Conservation (phyloP, 768 basidiomycete genomes). For the Boletus subcaerulescens region DNA sequence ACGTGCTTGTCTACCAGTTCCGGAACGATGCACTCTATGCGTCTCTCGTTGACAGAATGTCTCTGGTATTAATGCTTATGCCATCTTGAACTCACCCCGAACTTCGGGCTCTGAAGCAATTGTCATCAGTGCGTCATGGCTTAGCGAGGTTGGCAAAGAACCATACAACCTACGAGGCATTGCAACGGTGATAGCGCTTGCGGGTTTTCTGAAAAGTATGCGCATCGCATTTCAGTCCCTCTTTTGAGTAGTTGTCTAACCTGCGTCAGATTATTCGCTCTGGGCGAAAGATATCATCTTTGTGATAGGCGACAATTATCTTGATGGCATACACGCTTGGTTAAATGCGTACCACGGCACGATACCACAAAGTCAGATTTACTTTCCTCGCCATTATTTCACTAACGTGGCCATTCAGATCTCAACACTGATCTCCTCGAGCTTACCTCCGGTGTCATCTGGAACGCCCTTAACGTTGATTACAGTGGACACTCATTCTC, state of each 20-base stretch:
- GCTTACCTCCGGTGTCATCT: constrained; percentile 82
- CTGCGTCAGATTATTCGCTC: constrained; percentile 65
- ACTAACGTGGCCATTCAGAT: constrained; percentile 40
- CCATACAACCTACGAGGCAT: constrained; percentile 82
- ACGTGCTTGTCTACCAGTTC: background rate
- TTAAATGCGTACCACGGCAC: constrained; percentile 77
- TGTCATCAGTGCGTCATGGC: constrained; percentile 89
- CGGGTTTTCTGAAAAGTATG: constrained; percentile 78
- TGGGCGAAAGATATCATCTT: constrained; percentile 97
- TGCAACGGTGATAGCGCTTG: constrained; percentile 81
- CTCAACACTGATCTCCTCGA: constrained; percentile 60
- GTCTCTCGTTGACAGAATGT: constrained; percentile 40
- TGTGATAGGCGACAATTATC: constrained; percentile 81
- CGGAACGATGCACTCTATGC: background rate
- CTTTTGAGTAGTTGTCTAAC: constrained; percentile 2
- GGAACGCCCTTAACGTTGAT: constrained; percentile 93
- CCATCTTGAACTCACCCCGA: constrained; percentile 77
- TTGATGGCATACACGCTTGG: constrained; percentile 95
- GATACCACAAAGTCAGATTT: constrained; percentile 59
- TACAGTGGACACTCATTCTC: constrained; percentile 97
- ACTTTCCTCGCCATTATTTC: background rate
- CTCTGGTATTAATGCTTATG: constrained; percentile 79
- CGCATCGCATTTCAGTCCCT: background rate
- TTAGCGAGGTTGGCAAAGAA: constrained; percentile 57
- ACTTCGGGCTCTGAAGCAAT: constrained; percentile 93